Percentiles rank a stretch among this genome's conserved stretches.
Evolutionary conservation across 805 yeast genomes (phyloP).

Genomic region (Pichia manshurica): DNA sequence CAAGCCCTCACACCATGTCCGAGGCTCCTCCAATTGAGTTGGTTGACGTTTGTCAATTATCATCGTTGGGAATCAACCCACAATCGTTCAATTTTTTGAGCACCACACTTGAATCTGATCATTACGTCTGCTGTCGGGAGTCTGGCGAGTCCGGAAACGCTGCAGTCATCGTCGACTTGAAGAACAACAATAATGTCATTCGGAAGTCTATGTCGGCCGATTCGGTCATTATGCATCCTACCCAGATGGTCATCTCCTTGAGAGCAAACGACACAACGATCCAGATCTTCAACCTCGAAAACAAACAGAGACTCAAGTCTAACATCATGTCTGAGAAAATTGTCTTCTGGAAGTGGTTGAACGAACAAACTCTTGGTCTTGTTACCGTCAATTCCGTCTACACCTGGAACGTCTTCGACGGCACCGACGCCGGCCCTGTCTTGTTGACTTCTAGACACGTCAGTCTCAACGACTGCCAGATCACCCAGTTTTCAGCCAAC

Average conservation of each 20-base stretch:
- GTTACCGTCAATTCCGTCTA: constrained; percentile 72
- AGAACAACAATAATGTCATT: constrained; percentile 69
- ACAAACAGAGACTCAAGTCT: constrained; percentile 85
- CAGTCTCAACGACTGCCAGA: constrained; percentile 71
- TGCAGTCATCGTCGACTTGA: constrained; percentile 89
- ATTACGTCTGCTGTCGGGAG: constrained; percentile 79
- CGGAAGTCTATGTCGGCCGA: constrained; percentile 96
- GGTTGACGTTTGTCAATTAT: constrained; percentile 88
- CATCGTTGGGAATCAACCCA: constrained; percentile 79
- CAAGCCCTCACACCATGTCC: constrained; percentile 20
- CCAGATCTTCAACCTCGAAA: constrained; percentile 84
- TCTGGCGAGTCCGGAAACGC: constrained; percentile 60
- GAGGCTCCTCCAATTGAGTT: constrained; percentile 91
- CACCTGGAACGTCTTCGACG: constrained; percentile 81
- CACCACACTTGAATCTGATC: constrained; percentile 91
- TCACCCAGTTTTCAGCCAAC: constrained; percentile 85
- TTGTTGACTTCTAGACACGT: constrained; percentile 80
- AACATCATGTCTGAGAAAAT: constrained; percentile 83
- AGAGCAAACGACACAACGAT: constrained; percentile 95
- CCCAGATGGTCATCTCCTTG: constrained; percentile 80
- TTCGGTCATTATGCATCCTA: constrained; percentile 93
- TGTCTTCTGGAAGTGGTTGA: constrained; percentile 93
- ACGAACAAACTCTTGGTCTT: constrained; percentile 67
- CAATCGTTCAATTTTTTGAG: constrained; percentile 85
- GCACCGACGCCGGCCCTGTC: constrained; percentile 74